These are phyloP conservation scores for Fusarium oligoseptatum DNA, from an alignment of 2,329 filamentous ascomycete genomes.

Conservation along the genomic window DNA sequence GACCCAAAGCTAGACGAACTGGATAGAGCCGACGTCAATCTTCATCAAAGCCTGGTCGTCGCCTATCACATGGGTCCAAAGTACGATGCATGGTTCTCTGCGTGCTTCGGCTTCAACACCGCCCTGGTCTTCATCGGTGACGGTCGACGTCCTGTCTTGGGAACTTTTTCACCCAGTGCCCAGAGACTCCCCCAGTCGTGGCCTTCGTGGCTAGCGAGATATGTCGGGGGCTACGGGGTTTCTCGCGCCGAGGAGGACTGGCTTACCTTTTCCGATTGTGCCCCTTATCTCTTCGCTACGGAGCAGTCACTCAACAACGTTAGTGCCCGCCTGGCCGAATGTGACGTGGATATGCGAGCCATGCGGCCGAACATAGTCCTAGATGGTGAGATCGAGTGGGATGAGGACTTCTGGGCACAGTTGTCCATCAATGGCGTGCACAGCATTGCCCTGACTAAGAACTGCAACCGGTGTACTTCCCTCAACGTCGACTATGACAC, in stretches of 20 bases:
- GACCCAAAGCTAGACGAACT: slow-evolving; percentile 63
- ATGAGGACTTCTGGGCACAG: slow-evolving; percentile 81
- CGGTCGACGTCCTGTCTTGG: slow-evolving; percentile 71
- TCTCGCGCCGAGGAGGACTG: slow-evolving; percentile 54
- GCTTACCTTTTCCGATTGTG: slow-evolving; percentile 80
- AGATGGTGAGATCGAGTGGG: slow-evolving; percentile 70
- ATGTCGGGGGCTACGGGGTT: slow-evolving; percentile 41
- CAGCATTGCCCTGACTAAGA: slow-evolving; percentile 72
- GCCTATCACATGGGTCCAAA: slow-evolving; percentile 73
- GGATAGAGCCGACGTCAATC: slow-evolving; percentile 63
- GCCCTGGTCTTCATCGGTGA: slow-evolving; percentile 75
- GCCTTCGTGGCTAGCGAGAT: slow-evolving; percentile 52
- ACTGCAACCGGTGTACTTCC: slow-evolving; percentile 77
- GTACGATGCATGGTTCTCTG: slow-evolving; percentile 76
- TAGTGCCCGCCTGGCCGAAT: slow-evolving; percentile 65
- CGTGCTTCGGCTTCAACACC: slow-evolving; percentile 72
- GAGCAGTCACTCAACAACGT: slow-evolving; percentile 78
- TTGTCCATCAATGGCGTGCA: slow-evolving; percentile 58
- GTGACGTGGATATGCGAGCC: slow-evolving; percentile 72
- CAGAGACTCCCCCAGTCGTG: slow-evolving; percentile 47
- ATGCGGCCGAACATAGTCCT: slow-evolving; percentile 82
- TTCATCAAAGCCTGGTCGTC: slow-evolving; percentile 70
- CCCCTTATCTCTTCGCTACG: slow-evolving; percentile 80
- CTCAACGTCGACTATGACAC: slow-evolving; percentile 80
- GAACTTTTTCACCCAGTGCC: slow-evolving; percentile 62